Conservation (phyloP, 1,284 basidiomycete genomes). For the Sporisorium exsertum region DNA sequence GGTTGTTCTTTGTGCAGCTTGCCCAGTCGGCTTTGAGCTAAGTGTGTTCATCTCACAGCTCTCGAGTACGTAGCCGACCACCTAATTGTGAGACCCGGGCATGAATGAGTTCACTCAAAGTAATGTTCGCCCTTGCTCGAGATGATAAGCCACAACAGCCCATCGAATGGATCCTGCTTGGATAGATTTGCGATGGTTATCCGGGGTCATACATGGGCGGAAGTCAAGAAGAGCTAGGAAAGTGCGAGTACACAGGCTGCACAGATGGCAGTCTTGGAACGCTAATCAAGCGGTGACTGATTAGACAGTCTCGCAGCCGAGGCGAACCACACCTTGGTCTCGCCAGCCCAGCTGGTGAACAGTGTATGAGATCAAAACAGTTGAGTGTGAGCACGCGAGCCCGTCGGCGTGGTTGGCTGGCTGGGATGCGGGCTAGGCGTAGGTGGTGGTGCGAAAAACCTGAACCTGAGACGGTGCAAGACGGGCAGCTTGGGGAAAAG, state of each 20-base stretch:
- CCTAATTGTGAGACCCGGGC: background rate
- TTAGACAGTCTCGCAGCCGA: background rate
- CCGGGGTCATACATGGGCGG: slow-evolving; percentile 6
- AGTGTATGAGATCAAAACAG: background rate
- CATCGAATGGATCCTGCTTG: background rate
- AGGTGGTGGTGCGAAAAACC: slow-evolving; percentile 40
- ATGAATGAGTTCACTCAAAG: background rate
- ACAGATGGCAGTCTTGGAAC: background rate
- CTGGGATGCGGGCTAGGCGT: slow-evolving; percentile 53
- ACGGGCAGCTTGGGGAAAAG: slow-evolving; percentile 96
- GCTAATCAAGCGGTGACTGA: background rate
- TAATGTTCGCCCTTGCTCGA: background rate
- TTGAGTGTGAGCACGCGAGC: slow-evolving; percentile 33
- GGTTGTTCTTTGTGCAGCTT: background rate
- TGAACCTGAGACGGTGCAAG: slow-evolving; percentile 63
- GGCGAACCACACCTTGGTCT: too few relatives aligned
- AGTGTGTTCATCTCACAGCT: background rate
- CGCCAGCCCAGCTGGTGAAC: background rate
- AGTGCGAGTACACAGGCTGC: background rate
- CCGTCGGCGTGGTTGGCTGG: slow-evolving; percentile 56
- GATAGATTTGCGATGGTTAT: background rate
- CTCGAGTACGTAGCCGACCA: background rate
- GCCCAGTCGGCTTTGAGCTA: too few relatives aligned
- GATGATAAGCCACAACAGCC: background rate
- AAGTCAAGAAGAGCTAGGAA: background rate